Evolutionary conservation across 2,329 filamentous ascomycete species (phyloP), one percentile per base, ranked within the genome.

Genomic region (Fonsecaea monophora): DNA sequence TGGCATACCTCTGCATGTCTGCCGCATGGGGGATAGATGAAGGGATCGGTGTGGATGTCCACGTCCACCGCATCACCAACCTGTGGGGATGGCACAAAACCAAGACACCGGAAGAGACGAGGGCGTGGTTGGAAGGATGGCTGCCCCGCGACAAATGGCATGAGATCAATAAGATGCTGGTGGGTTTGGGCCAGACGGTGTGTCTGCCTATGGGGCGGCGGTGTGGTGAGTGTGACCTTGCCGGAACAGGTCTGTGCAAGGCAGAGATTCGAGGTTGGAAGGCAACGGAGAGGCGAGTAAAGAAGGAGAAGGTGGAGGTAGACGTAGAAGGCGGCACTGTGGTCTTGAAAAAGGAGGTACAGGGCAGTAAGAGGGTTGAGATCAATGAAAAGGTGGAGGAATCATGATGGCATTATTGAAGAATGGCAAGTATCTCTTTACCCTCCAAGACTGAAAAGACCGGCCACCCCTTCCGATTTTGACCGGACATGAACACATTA

Each of bases 51-150:
- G 94, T 97, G 57, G 94, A 97, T 77, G 93, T 97, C 4, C 94
- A 97, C 78, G 94, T 97, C 3, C 94, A 97, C 79, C 90, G 94
- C 63, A 96, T 97, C 78, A 94, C 92, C 60, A 97, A 97, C 79
- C 82, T 96, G 34, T 97, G 93, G 93, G 91, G 92, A 3, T 97
- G 94, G 94, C 87, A 96, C 77, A 87, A 87, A 77, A 94, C 90
- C 1, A 89, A 87, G 73, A 90, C 83, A 12, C 94, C 94, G 0
- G 94, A 97, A 81, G 90, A 92, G 76, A 96, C 94, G 35, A 84
- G 94, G 53, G 80, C 84, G 62, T 87, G 88, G 38, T 82, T 97
- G 66, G 87, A 97, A 81, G 84, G 84, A 15, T 97, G 94, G 94
- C 81, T 97, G 73, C 94, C 94, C 2, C 85, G 79, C 67, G 92